Base-by-base conservation (phyloP, 1,139 yeast species). In the Blastobotrys illinoisensis region DNA sequence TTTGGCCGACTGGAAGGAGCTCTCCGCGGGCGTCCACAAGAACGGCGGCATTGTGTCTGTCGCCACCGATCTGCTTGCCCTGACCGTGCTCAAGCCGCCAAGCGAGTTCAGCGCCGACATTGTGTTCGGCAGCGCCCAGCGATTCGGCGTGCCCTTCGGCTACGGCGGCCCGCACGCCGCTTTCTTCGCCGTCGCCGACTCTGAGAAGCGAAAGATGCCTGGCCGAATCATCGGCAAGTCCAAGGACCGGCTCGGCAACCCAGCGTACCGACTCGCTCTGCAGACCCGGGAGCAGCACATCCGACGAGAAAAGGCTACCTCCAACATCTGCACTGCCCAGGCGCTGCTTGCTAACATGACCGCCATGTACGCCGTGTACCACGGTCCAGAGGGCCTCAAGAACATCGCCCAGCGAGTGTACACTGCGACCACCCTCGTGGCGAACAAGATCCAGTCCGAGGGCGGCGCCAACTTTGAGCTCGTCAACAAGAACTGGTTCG, bases 151-250 rank as follows among this genome's bases (percentile, higher is more conserved):
- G 48, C 98, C 99, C 55, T 82, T 91, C 74, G 99, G 98, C 13
- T 93, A 85, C 67, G 99, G 99, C 67, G 99, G 99, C 36, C 99
- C 99, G 5, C 99, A 93, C 70, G 99, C 99, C 52, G 99, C 97
- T 0, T 93, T 89, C 75, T 91, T 93, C 67, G 89, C 98, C 14
- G 95, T 95, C 50, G 78, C 83, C 23, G 80, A 83, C 58, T 79
- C 82, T 59, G 80, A 87, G 66, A 88, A 89, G 68, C 83, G 99
- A 71, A 91, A 91, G 71, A 89, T 93, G 71, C 99, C 99, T 3
- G 99, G 99, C 48, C 82, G 99, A 75, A 81, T 93, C 56, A 93
- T 93, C 55, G 99, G 99, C 67, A 84, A 88, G 53, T 84, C 96
- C 50, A 89, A 88, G 70, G 99, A 93, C 70, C 81, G 98, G 67